Evolutionary conservation across 2,329 filamentous ascomycete genomes (phyloP).

Genomic region (Aspergillus ruber): DNA sequence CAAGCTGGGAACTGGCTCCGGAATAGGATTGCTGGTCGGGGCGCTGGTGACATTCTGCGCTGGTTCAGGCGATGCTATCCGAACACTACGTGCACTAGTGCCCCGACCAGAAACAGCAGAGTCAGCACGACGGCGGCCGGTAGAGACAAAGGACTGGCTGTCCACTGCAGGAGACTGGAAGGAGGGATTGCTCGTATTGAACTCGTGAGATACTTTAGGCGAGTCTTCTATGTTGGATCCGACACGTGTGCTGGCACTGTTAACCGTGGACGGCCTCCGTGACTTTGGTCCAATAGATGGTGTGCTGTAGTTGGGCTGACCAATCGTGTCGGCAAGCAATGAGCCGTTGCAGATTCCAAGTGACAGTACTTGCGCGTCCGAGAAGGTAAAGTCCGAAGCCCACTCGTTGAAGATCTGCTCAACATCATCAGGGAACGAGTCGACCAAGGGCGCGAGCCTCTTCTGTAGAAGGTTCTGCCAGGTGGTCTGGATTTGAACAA

Average conservation of each 20-base stretch:
- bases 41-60: slow-evolving; percentile 42
- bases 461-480: slow-evolving; percentile 82
- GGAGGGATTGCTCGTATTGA: slow-evolving; percentile 51
- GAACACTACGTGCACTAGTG: slow-evolving; percentile 33
- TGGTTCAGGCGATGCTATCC: slow-evolving; percentile 39
- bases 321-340: slow-evolving; percentile 52
- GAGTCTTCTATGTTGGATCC: slow-evolving; percentile 59
- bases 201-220: slow-evolving; percentile 60
- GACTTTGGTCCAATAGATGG: slow-evolving; percentile 34
- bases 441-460: slow-evolving; percentile 70
- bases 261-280: slow-evolving; percentile 45
- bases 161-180: slow-evolving; percentile 51
- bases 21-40: slow-evolving; percentile 7
- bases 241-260: slow-evolving; percentile 51
- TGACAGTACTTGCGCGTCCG: slow-evolving; percentile 63
- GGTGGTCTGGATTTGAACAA: slow-evolving; percentile 73
- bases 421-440: slow-evolving; percentile 60
- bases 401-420: slow-evolving; percentile 71
- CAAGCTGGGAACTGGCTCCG: slow-evolving; percentile 32
- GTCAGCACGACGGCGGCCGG: slow-evolving; percentile 48
- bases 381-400: slow-evolving; percentile 68
- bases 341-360: slow-evolving; percentile 74
- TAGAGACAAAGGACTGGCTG: slow-evolving; percentile 19
- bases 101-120: slow-evolving; percentile 48
- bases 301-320: slow-evolving; percentile 57